Evolutionary conservation across 371 early-diverging fungal genomes (phyloP).

Genomic region (Phascolomyces articulosus): DNA sequence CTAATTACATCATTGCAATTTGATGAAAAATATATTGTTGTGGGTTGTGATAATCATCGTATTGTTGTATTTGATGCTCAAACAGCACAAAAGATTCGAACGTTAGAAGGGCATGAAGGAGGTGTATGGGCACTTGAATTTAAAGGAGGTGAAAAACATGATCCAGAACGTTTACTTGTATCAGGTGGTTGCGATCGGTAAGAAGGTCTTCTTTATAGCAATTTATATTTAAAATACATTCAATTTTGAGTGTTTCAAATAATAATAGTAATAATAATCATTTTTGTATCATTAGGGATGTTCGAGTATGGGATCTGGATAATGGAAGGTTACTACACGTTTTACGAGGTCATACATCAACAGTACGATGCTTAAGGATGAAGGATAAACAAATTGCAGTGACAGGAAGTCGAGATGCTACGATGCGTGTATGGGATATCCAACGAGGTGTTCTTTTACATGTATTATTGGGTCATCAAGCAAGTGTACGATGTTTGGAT

Average conservation of each 20-base stretch:
- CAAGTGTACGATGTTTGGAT: constrained; percentile 83
- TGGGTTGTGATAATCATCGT: constrained; percentile 82
- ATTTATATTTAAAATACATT: no score
- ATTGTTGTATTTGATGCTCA: constrained; percentile 82
- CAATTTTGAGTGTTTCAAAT: no score
- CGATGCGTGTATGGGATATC: constrained; percentile 80
- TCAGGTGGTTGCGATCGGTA: constrained; percentile 83
- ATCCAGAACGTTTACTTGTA: constrained; percentile 58
- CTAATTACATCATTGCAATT: constrained; percentile 90
- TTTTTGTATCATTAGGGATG: no score
- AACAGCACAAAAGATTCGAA: constrained; percentile 65
- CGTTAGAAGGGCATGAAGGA: constrained; percentile 86
- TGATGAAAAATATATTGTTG: constrained; percentile 81
- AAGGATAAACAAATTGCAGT: constrained; percentile 67
- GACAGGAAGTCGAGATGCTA: constrained; percentile 90
- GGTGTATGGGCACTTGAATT: constrained; percentile 95
- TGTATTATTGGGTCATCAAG: constrained; percentile 73
- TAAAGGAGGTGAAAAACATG: constrained; percentile 48
- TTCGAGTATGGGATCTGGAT: constrained; percentile 87
- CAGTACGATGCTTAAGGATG: constrained; percentile 85
- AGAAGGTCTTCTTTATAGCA: constrained; percentile 6
- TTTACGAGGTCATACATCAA: constrained; percentile 88
- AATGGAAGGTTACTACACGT: constrained; percentile 73
- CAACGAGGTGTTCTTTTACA: constrained; percentile 62
- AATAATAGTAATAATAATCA: no score